Base-by-base conservation (phyloP, 1,139 yeast genomes). In the Diutina pseudorugosa region DNA sequence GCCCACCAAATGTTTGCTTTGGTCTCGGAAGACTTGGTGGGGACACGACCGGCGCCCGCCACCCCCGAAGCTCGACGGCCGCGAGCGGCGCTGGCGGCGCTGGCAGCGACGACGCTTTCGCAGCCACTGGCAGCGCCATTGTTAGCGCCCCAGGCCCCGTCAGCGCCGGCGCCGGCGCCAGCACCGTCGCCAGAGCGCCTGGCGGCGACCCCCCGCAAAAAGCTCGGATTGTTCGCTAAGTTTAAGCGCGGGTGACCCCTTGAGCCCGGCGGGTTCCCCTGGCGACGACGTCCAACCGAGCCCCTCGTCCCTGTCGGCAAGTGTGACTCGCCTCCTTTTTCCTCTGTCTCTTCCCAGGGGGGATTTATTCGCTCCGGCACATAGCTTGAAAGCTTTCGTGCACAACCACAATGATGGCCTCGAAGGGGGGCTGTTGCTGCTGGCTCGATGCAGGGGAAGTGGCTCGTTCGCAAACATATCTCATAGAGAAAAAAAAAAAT, bases 1-100 rank as follows among this genome's bases (percentile, higher is more conserved):
- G 48, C 61, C 18, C 49, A 56, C 19, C 62, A 60, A 6, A 41
- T 59, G 30, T 53, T 61, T 25, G 51, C 53, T 41, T 44, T 51
- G 20, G 49, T 41, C 7, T 11, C 36, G n/a, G 36, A 30, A 14
- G 36, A 30, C 5, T 30, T 4, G 36, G 36, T 30, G 11, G 36
- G 11, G 36, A 30, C 36, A 30, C 36, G 36, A 30, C 16, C 42
- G 25, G 30, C 11, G 41, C 14, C 30, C 20, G 33, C 6, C 11
- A 16, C 4, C 36, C 12, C n/a, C n/a, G 4, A 11, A 4, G n/a
- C 14, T 3, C 40, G n/a, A 4, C 40, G 14, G 40, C 4, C n/a
- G 40, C n/a, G n/a, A 23, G 25, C 25, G 11, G 9, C 8, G 18
- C 42, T n/a, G 21, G 19, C 20, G 42, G 19, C 20, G 19, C 42